A percentile compares a stretch with the other conserved stretches of the same genome.
These are phyloP conservation scores for Pseudogymnoascus sp. DNA, from an alignment of 2,329 filamentous ascomycete species.

Conservation along the genomic window DNA sequence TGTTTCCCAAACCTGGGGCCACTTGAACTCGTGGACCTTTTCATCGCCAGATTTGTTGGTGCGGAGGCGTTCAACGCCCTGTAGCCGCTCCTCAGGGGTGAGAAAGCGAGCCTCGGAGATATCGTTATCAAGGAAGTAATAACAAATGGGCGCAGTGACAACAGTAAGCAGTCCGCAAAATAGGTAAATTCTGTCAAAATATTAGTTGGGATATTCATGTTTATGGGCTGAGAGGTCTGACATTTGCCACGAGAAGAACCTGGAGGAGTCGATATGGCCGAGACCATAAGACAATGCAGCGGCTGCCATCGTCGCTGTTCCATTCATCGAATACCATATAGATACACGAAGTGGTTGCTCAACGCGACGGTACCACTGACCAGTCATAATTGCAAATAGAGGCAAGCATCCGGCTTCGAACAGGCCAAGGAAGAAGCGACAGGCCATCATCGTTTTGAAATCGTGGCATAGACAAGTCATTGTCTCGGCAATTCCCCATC, in stretches of 20 bases:
- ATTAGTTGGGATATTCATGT: neutral
- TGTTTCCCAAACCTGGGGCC: conserved; percentile 36
- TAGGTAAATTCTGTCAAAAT: conserved; percentile 40
- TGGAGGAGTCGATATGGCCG: conserved; percentile 44
- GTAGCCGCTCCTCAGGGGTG: conserved; percentile 40
- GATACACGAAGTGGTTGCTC: conserved; percentile 51
- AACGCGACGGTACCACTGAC: conserved; percentile 53
- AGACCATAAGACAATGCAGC: conserved; percentile 41
- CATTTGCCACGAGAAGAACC: conserved; percentile 29
- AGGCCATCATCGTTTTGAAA: conserved; percentile 30
- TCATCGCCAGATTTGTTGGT: conserved; percentile 48
- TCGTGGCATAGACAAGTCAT: conserved; percentile 25
- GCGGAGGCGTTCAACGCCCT: conserved; percentile 46
- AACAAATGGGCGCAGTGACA: conserved; percentile 28
- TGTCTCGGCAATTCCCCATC: conserved; percentile 43
- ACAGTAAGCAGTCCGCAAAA: conserved; percentile 46
- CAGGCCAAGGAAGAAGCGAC: conserved; percentile 34
- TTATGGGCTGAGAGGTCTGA: conserved; percentile 35
- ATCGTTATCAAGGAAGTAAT: conserved; percentile 1
- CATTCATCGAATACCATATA: conserved; percentile 54
- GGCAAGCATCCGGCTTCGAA: conserved; percentile 23
- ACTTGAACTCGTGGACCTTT: conserved; percentile 47
- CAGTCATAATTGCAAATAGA: conserved; percentile 49
- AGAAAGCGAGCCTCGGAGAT: conserved; percentile 36
- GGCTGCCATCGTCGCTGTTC: conserved; percentile 44